phyloP scores from a whole-genome alignment of 2,329 filamentous ascomycete genomes.

The Aureobasidium mangrovei region DNA sequence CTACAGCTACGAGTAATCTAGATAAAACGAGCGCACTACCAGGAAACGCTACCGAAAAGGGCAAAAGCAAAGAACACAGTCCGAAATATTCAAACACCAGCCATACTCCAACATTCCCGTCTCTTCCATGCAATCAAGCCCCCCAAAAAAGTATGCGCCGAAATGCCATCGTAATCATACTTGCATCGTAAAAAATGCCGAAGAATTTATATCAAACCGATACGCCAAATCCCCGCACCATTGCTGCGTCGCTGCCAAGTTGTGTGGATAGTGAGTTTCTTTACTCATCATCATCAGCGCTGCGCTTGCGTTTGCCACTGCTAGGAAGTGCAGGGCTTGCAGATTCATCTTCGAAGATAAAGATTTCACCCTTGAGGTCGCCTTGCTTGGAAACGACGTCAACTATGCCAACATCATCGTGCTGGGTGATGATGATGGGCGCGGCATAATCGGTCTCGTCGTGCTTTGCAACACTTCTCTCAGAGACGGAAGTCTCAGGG shows the following conservation, averaged over 20 bases:
- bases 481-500: constrained; percentile 10
- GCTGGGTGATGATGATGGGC: not conserved
- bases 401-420: not conserved
- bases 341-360: constrained; percentile 10
- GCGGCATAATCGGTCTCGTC: not conserved
- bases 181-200: not conserved
- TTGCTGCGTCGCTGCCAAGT: not conserved
- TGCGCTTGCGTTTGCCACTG: constrained; percentile 7
- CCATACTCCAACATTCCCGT: constrained; percentile 1
- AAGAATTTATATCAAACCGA: not conserved
- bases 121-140: not conserved
- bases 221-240: not conserved
- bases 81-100: not conserved
- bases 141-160: not conserved
- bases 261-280: too few species aligned
- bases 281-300: not conserved
- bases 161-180: constrained; percentile 9
- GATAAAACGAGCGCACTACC: not conserved
- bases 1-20: constrained; percentile 9
- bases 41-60: not conserved
- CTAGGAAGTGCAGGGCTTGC: constrained; percentile 3
- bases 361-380: not conserved
- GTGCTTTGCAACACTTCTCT: not conserved
- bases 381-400: not conserved
- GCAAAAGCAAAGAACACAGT: not conserved